Conservation (phyloP, 352 stramenopile genomes). For the Blastocystis hominis region DNA sequence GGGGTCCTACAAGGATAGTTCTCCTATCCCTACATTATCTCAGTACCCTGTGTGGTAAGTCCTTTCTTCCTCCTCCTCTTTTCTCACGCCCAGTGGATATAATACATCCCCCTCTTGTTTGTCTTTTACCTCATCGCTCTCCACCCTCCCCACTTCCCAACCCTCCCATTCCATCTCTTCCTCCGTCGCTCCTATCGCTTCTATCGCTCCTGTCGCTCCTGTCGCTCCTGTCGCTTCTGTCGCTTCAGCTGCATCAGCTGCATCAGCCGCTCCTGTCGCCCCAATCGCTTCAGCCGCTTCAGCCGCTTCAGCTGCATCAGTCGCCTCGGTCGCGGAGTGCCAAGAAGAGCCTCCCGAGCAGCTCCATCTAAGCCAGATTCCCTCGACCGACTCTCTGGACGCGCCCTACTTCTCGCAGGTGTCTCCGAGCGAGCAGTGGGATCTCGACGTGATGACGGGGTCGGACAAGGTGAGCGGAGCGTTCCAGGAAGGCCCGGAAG, state of each 20-base stretch:
- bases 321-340: too few species aligned
- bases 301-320: neutral
- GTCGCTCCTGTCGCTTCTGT: neutral
- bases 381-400: too few species aligned
- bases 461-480: neutral
- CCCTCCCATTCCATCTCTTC: neutral
- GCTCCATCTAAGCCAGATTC: too few species aligned
- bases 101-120: too few species aligned
- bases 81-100: too few species aligned
- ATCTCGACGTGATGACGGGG: neutral
- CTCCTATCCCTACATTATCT: neutral
- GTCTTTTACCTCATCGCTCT: too few species aligned
- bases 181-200: neutral
- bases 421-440: neutral
- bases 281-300: neutral
- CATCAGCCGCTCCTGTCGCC: neutral
- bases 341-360: too few species aligned
- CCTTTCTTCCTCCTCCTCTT: too few species aligned
- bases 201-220: neutral
- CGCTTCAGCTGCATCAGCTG: neutral
- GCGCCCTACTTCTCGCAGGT: too few species aligned
- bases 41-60: neutral
- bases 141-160: neutral
- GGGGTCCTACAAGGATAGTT: neutral
- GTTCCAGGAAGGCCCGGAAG: slow-evolving; percentile 73